These are phyloP conservation scores for Heterobasidion annosum DNA, from an alignment of 1,284 basidiomycete species.

Conservation along the genomic window DNA sequence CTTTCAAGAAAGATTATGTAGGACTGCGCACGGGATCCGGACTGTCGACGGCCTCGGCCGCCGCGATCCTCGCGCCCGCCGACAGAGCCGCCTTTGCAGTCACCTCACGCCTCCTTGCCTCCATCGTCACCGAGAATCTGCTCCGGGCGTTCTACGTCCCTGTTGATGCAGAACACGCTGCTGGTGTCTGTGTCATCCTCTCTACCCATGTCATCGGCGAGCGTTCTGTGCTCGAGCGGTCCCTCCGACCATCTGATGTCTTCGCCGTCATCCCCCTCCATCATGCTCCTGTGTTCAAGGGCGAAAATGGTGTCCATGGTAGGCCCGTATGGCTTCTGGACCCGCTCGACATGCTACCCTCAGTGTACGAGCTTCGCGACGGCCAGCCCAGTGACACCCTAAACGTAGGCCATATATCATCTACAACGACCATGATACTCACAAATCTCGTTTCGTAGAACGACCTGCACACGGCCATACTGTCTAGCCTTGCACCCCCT, in stretches of 20 bases:
- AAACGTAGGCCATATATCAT: slow-evolving; percentile 1
- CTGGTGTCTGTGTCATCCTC: slow-evolving; percentile 29
- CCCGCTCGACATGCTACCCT: slow-evolving; percentile 38
- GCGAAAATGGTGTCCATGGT: slow-evolving; percentile 17
- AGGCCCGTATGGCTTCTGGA: slow-evolving; percentile 30
- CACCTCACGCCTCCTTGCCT: slow-evolving; percentile 34
- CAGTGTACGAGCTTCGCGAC: slow-evolving; percentile 23
- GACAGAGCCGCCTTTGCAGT: slow-evolving; percentile 35
- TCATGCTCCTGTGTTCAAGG: slow-evolving; percentile 25
- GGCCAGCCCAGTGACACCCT: not conserved
- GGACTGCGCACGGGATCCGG: not conserved
- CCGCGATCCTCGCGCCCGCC: slow-evolving; percentile 12
- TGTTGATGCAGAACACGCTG: slow-evolving; percentile 14
- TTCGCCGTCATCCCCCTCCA: slow-evolving; percentile 30
- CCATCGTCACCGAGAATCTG: slow-evolving; percentile 35
- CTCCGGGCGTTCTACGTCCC: slow-evolving; percentile 31
- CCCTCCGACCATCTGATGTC: slow-evolving; percentile 23
- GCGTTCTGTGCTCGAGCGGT: slow-evolving; percentile 16
- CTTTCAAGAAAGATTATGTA: not conserved
- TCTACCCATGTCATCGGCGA: slow-evolving; percentile 23
- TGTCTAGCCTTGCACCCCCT: slow-evolving; percentile 20
- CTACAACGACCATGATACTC: not conserved
- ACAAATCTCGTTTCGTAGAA: slow-evolving; percentile 2
- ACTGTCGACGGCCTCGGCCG: not conserved
- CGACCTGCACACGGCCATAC: slow-evolving; percentile 13